These are phyloP conservation scores for Cicer chorassanicum DNA, from an alignment of 306 rosid genomes.

Conservation along the genomic window DNA sequence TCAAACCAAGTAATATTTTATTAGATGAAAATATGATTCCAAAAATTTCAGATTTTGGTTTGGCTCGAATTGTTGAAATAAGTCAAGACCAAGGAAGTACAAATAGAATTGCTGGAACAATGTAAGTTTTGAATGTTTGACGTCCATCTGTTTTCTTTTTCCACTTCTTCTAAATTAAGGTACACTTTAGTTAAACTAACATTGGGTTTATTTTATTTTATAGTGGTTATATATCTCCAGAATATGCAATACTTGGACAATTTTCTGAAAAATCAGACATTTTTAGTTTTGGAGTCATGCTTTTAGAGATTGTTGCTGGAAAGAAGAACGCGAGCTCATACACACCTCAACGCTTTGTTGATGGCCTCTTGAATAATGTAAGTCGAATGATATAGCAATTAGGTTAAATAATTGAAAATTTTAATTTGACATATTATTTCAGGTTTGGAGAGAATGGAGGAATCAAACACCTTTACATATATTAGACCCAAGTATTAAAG, in stretches of 20 bases:
- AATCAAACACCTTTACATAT: background rate
- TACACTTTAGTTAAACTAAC: background rate
- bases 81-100: conserved; percentile 16
- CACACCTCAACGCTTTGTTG: background rate
- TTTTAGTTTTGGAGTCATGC: conserved; percentile 3
- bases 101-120: conserved; percentile 4
- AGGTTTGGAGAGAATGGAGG: conserved; percentile 11
- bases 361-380: background rate
- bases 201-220: background rate
- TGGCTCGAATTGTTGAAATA: conserved; percentile 3
- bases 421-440: background rate
- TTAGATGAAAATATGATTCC: conserved; percentile 6
- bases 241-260: background rate
- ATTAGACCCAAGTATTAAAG: conserved; percentile 5
- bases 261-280: background rate
- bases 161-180: background rate
- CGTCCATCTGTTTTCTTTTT: background rate
- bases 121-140: background rate
- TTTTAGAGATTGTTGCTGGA: conserved; percentile 12
- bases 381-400: background rate
- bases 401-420: background rate
- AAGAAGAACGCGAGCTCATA: background rate
- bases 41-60: background rate
- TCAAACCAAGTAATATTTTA: background rate
- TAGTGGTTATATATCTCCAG: background rate